A percentile compares a stretch with the other conserved stretches of the same genome.
phyloP scores from a whole-genome alignment of 2,329 filamentous ascomycete genomes.

The Teratosphaeria viscida region DNA sequence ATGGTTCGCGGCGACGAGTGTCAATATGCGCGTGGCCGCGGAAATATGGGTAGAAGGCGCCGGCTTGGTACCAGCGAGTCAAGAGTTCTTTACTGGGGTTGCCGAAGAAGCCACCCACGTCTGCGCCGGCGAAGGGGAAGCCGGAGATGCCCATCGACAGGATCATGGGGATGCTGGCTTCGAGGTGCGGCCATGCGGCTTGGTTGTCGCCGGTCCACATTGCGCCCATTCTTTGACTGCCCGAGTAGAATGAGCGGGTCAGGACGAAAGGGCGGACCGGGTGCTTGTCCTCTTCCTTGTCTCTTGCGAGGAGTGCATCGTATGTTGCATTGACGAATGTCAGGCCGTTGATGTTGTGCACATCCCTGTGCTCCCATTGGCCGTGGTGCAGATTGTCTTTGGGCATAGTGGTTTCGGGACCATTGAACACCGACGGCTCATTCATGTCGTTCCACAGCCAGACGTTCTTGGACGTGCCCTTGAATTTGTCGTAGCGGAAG shows the following conservation, averaged over 20 bases:
- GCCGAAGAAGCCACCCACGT: constrained; percentile 96
- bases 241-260: constrained; percentile 84
- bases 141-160: constrained; percentile 86
- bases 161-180: constrained; percentile 85
- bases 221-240: constrained; percentile 78
- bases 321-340: constrained; percentile 94
- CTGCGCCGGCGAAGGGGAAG: constrained; percentile 87
- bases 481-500: constrained; percentile 81
- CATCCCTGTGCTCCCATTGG: constrained; percentile 90
- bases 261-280: constrained; percentile 70
- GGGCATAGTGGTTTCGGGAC: constrained; percentile 95
- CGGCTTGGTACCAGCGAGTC: constrained; percentile 91
- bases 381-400: constrained; percentile 92
- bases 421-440: constrained; percentile 97
- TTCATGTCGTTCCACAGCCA: constrained; percentile 99
- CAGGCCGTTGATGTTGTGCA: constrained; percentile 92
- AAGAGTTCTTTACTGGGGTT: constrained; percentile 89
- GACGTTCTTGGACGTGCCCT: constrained; percentile 73
- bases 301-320: constrained; percentile 70
- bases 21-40: constrained; percentile 95
- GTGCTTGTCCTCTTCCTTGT: constrained; percentile 61
- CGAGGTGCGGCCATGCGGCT: constrained; percentile 82
- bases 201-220: constrained; percentile 99
- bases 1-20: constrained; percentile 85
- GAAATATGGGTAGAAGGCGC: constrained; percentile 97